These are phyloP conservation scores for Didymosphaeria variabile DNA, from an alignment of 2,329 filamentous ascomycete species.

Conservation along the genomic window DNA sequence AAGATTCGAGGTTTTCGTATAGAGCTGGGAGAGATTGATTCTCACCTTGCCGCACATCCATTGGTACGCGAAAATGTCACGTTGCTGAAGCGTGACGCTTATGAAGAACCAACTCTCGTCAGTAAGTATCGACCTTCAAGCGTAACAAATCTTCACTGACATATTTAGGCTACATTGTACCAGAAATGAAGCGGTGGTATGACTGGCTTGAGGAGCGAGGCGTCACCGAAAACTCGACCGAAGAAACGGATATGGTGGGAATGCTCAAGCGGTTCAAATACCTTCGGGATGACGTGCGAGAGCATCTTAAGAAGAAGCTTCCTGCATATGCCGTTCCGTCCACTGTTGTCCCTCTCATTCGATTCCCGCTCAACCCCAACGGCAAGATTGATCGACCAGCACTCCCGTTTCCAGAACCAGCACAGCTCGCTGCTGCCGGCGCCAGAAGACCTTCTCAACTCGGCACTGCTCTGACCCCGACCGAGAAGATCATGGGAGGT, in stretches of 20 bases:
- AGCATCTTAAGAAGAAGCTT: conserved; percentile 75
- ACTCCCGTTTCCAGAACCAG: conserved; percentile 81
- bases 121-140: conserved; percentile 56
- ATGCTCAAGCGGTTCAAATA: conserved; percentile 69
- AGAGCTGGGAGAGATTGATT: conserved; percentile 93
- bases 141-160: conserved; percentile 11
- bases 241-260: conserved; percentile 62
- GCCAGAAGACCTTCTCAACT: conserved; percentile 56
- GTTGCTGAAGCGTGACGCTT: conserved; percentile 80
- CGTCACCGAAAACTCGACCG: conserved; percentile 49
- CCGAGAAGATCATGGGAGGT: conserved; percentile 72
- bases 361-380: conserved; percentile 71
- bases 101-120: conserved; percentile 86
- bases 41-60: conserved; percentile 76
- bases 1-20: conserved; percentile 97
- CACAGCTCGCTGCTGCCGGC: conserved; percentile 68
- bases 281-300: conserved; percentile 67
- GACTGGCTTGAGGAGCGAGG: conserved; percentile 66
- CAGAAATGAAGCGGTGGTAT: conserved; percentile 78
- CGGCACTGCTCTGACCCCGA: conserved; percentile 61
- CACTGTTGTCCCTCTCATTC: conserved; percentile 75
- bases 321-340: conserved; percentile 80
- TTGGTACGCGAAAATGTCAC: conserved; percentile 87
- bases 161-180: conserved; percentile 74
- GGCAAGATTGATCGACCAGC: conserved; percentile 82